A percentile compares a stretch with the other conserved stretches of the same genome.
Evolutionary conservation across 306 rosid genomes (phyloP).

Genomic region (Medicago ruthenica): DNA sequence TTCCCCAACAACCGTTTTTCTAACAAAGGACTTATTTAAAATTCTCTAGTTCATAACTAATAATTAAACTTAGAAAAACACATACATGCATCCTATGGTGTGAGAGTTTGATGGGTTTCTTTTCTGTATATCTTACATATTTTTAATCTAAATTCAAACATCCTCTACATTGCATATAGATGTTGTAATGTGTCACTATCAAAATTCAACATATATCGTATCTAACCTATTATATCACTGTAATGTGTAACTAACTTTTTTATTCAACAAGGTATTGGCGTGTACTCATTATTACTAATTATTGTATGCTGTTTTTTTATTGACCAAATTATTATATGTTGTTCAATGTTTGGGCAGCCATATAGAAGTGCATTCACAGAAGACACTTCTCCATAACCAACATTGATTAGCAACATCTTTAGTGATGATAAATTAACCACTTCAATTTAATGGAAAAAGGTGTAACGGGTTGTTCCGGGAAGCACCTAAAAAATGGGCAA

Average conservation of each 20-base stretch:
- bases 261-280: neutral
- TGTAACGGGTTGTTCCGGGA: constrained; percentile 1
- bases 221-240: no score
- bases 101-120: neutral
- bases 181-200: no score
- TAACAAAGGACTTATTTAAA: no score
- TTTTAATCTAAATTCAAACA: neutral
- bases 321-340: no score
- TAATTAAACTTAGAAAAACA: neutral
- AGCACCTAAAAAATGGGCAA: constrained; percentile 33
- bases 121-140: neutral
- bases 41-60: no score
- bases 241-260: no score
- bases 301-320: neutral
- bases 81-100: neutral
- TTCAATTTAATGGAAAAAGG: constrained; percentile 21
- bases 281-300: neutral
- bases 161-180: neutral
- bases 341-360: no score
- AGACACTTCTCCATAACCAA: no score
- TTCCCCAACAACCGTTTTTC: no score
- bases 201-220: no score
- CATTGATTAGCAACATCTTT: no score
- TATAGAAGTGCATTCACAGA: no score
- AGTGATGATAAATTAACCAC: constrained; percentile 30